phyloP scores from a whole-genome alignment of 164 flowering plant genomes.

The Tinospora cordifolia region DNA sequence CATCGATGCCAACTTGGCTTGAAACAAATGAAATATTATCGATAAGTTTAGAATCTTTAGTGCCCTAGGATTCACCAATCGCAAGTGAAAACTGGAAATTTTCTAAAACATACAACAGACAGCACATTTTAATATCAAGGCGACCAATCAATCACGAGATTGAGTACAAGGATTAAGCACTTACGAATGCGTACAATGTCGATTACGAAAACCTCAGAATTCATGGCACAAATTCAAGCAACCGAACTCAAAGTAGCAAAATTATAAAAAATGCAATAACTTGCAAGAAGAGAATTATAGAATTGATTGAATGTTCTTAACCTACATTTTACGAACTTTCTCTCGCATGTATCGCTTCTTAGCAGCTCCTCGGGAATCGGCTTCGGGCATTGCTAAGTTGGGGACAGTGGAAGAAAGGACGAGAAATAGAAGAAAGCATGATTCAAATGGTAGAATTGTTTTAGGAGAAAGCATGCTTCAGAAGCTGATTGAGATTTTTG shows the following conservation, averaged over 20 bases:
- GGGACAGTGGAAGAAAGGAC: slow-evolving; percentile 24
- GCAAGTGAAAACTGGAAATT: not conserved
- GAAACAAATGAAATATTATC: not conserved
- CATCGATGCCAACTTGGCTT: not conserved
- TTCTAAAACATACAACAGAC: not conserved
- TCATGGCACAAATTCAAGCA: not conserved
- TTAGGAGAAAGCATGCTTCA: slow-evolving; percentile 22
- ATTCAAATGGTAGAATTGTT: slow-evolving; percentile 13
- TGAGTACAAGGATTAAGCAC: not conserved
- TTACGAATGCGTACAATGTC: not conserved
- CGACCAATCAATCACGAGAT: not conserved
- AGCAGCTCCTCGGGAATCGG: slow-evolving; percentile 31
- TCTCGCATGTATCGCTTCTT: slow-evolving; percentile 58
- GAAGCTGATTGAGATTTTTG: not conserved
- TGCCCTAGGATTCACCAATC: not conserved
- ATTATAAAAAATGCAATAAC: too few relatives aligned
- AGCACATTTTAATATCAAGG: not conserved
- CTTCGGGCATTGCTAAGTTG: slow-evolving; percentile 21
- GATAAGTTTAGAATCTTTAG: not conserved
- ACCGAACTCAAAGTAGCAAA: too few relatives aligned
- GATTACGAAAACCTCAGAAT: not conserved
- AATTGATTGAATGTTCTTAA: not conserved
- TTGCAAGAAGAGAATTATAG: too few relatives aligned
- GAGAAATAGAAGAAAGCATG: slow-evolving; percentile 36
- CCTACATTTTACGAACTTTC: slow-evolving; percentile 75